Base-by-base conservation (phyloP, 441 rosid species). In the Breynia disticha region DNA sequence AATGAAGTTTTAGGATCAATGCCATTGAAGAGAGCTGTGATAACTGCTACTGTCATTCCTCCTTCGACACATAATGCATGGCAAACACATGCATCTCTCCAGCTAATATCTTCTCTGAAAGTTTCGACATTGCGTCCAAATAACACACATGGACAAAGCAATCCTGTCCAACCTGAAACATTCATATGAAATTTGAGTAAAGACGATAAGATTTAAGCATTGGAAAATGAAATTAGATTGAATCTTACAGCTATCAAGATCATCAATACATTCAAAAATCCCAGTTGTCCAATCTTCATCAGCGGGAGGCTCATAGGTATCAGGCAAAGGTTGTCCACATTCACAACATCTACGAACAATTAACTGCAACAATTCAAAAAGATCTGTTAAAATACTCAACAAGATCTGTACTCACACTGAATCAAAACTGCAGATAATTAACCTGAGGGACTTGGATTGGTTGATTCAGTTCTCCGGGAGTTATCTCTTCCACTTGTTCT, bases 261-360 rank as follows among this genome's bases (percentile, higher is more conserved):
- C 96, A 56, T 88, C 82, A 65, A 75, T 63, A 50, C 95, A 91
- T n/a, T 76, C 87, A 38, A 62, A 91, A 46, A 91, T 86, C 22
- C 95, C 97, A 11, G 91, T 86, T n/a, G 91, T 78, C 98, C 95
- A 88, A 57, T 83, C 81, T 72, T 91, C 97, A 65, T 86, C 87
- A n/a, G 83, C 77, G 19, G 94, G 96, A 10, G 97, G 90, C 75
- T 88, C 83, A 28, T 76, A 88, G 63, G 72, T 77, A 53, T 83
- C 89, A 0, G 97, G 95, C 54, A 88, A 64, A 43, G 79, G 64
- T 76, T 88, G 98, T 52, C 95, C 94, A 55, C 98, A 91, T 63
- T 87, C 95, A 51, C 57, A 55, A 68, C 97, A 91, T 76, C 76
- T 82, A 24, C 72, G 87, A 55, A 73, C 83, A 42, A 41, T 47